Evolutionary conservation across 1,139 yeast species (phyloP).

Genomic region (Yamadazyma sp.): DNA sequence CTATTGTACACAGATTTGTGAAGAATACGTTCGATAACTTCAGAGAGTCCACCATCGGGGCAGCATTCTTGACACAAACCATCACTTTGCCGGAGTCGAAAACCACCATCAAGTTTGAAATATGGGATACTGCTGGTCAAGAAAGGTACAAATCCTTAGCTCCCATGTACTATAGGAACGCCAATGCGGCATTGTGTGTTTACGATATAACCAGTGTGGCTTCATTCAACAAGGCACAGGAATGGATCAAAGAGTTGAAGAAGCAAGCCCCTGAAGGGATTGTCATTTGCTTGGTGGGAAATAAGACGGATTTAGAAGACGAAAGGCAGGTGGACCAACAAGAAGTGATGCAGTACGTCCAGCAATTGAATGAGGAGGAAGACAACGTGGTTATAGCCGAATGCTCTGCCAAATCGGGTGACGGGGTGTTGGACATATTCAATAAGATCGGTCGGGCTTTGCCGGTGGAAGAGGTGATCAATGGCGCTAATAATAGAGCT

Average conservation of each 20-base stretch:
- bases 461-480: conserved; percentile 42
- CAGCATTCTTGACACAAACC: conserved; percentile 94
- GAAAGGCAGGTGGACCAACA: conserved; percentile 47
- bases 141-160: conserved; percentile 48
- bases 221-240: conserved; percentile 84
- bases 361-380: conserved; percentile 28
- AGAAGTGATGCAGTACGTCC: conserved; percentile 38
- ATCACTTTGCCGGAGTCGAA: conserved; percentile 42
- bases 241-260: conserved; percentile 94
- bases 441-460: conserved; percentile 42
- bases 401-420: conserved; percentile 50
- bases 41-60: conserved; percentile 95
- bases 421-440: conserved; percentile 47
- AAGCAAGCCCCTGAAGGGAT: conserved; percentile 86
- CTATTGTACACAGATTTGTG: conserved; percentile 47
- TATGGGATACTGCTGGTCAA: conserved; percentile 56
- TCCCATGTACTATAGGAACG: conserved; percentile 51
- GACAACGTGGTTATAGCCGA: conserved; percentile 34
- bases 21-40: conserved; percentile 88
- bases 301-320: conserved; percentile 70
- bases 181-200: conserved; percentile 40
- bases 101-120: conserved; percentile 44
- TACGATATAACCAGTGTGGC: conserved; percentile 42
- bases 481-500: conserved; percentile 24
- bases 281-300: conserved; percentile 85